These are phyloP conservation scores for Fusarium xyrophilum DNA, from an alignment of 2,329 filamentous ascomycete genomes.

Conservation along the genomic window DNA sequence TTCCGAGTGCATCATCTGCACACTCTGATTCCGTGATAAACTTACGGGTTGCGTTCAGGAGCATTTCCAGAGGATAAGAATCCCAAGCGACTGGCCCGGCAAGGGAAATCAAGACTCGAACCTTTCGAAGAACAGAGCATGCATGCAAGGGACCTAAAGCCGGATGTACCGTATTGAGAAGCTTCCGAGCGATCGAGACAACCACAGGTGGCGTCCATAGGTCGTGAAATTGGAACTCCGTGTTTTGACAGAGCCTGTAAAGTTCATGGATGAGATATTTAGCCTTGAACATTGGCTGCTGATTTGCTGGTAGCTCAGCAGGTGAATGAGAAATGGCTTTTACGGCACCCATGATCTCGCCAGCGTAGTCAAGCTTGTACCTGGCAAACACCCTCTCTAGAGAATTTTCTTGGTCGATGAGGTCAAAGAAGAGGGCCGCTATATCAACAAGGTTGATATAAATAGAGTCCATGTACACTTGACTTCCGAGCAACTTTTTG, in stretches of 20 bases:
- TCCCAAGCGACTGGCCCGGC: slow-evolving; percentile 75
- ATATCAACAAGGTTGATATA: slow-evolving; percentile 78
- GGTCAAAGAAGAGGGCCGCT: slow-evolving; percentile 75
- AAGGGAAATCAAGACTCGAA: slow-evolving; percentile 80
- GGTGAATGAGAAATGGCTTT: slow-evolving; percentile 70
- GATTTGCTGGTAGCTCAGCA: slow-evolving; percentile 72
- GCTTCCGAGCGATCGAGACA: slow-evolving; percentile 74
- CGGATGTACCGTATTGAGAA: slow-evolving; percentile 82
- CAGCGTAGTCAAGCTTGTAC: slow-evolving; percentile 65
- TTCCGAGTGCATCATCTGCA: slow-evolving; percentile 86
- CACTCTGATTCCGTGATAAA: slow-evolving; percentile 86
- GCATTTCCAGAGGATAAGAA: slow-evolving; percentile 89
- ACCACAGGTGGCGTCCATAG: slow-evolving; percentile 82
- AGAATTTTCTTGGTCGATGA: slow-evolving; percentile 78
- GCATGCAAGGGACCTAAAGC: slow-evolving; percentile 87
- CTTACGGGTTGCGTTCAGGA: slow-evolving; percentile 78
- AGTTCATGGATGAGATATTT: slow-evolving; percentile 79
- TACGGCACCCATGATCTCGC: slow-evolving; percentile 72
- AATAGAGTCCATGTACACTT: slow-evolving; percentile 68
- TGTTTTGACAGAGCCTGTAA: slow-evolving; percentile 76
- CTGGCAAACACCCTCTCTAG: slow-evolving; percentile 72
- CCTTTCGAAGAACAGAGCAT: slow-evolving; percentile 84
- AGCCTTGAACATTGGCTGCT: slow-evolving; percentile 86
- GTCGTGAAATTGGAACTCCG: slow-evolving; percentile 66
- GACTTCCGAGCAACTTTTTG: slow-evolving; percentile 71